Conservation (phyloP, 805 yeast genomes). For the Candida chauliodis region DNA sequence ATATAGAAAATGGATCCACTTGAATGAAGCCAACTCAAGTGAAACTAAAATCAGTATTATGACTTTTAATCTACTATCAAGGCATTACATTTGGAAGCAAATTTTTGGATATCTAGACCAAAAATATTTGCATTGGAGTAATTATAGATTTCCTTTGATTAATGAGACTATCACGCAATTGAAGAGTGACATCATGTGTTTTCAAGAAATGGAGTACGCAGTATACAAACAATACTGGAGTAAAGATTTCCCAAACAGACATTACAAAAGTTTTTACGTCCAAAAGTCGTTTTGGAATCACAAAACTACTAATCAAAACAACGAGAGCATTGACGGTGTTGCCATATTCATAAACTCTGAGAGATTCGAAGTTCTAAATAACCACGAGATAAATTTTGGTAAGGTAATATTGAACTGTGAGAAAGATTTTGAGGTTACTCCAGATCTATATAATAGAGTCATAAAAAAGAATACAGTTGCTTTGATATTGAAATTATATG, state of each 20-base stretch:
- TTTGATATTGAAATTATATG: conserved; percentile 45
- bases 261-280: conserved; percentile 46
- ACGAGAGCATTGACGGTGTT: conserved; percentile 56
- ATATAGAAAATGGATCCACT: conserved; percentile 19
- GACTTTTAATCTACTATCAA: conserved; percentile 47
- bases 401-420: conserved; percentile 21
- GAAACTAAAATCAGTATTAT: conserved; percentile 22
- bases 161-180: conserved; percentile 30
- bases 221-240: conserved; percentile 42
- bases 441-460: conserved; percentile 32
- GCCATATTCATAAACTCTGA: conserved; percentile 49
- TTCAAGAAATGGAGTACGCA: conserved; percentile 48
- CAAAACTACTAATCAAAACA: conserved; percentile 18
- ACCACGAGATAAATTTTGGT: conserved; percentile 28
- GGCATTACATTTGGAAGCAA: conserved; percentile 58
- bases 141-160: conserved; percentile 38
- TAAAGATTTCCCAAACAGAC: conserved; percentile 17
- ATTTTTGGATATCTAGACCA: conserved; percentile 51
- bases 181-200: conserved; percentile 57
- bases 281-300: conserved; percentile 54
- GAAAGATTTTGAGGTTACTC: conserved; percentile 25
- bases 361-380: conserved; percentile 41
- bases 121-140: conserved; percentile 45
- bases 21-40: conserved; percentile 8
- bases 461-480: conserved; percentile 55